Evolutionary conservation across 2,329 filamentous ascomycete species (phyloP), one percentile per base, ranked within the genome.

Genomic region (Arthroderma uncinatum): DNA sequence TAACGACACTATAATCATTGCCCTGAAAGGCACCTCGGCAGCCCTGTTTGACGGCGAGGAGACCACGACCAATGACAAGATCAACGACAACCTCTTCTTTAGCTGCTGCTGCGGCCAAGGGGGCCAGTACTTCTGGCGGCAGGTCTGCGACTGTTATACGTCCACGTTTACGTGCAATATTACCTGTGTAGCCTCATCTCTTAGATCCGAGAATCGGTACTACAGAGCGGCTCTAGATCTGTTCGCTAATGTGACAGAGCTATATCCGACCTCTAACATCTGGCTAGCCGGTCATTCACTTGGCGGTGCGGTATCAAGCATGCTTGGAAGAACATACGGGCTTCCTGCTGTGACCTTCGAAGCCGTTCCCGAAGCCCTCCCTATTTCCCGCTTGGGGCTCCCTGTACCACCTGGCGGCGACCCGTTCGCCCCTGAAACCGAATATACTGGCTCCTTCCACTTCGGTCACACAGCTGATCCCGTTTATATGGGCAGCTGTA

Each of bases 81-180:
- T 91, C 66, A 98, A 97, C 70, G 93, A 98, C 73, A 98, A 98
- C 68, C 78, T 98, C 8, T 95, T 95, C 73, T 96, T 96, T 74
- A 95, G 91, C 68, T 98, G 93, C 74, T 98, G 93, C 72, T 98
- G 93, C 72, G 93, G 84, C 2, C 90, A 96, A 73, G 91, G 94
- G 65, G 90, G 91, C 0, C 89, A 90, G 62, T 90, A 85, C 74
- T 83, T 90, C 14, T 96, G 90, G 85, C 85, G 87, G 60, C 86
- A 94, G 68, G 90, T 95, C 57, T 98, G 93, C 72, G 87, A 95
- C 70, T 98, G 93, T 69, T 89, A 90, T 61, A 88, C 87, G 1
- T 82, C 83, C 9, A 89, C 90, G 0, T 97, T 90, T 68, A 85
- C 85, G 12, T 96, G 91, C 77, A 96, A 97, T 75, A 85, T 89